Conservation (phyloP, 345 rosid species). For the Eutrema heterophyllum region DNA sequence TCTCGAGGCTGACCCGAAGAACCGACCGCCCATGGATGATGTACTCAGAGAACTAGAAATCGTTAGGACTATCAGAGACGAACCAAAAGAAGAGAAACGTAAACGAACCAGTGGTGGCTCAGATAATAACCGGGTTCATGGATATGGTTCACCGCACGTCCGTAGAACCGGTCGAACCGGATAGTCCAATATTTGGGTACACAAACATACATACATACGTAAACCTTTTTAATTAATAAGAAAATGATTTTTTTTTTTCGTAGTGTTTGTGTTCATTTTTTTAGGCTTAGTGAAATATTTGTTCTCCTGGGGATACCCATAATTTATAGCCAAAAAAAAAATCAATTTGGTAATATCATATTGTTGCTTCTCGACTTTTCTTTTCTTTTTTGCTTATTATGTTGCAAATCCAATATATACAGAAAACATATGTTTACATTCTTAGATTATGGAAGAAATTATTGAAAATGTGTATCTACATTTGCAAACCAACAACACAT, state of each 20-base stretch:
- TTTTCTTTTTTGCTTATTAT: background rate
- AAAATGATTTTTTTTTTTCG: background rate
- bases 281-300: background rate
- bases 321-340: background rate
- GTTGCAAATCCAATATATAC: background rate
- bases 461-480: slow-evolving; percentile 4
- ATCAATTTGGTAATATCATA: background rate
- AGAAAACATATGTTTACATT: background rate
- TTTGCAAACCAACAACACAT: slow-evolving; percentile 9
- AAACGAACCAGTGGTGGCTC: slow-evolving; percentile 5
- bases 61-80: slow-evolving; percentile 33
- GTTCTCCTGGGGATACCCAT: background rate
- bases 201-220: background rate
- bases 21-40: slow-evolving; percentile 71
- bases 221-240: background rate
- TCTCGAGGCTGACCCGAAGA: slow-evolving; percentile 54
- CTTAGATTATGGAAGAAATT: background rate
- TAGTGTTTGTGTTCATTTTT: background rate
- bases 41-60: slow-evolving; percentile 40
- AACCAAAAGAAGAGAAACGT: slow-evolving; percentile 35
- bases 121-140: slow-evolving; percentile 10
- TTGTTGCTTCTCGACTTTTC: background rate
- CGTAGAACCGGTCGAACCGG: slow-evolving; percentile 27
- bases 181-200: slow-evolving; percentile 19
- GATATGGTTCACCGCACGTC: slow-evolving; percentile 8